These are phyloP conservation scores for Xanthoceras sorbifolium DNA, from an alignment of 345 rosid genomes.

Conservation along the genomic window DNA sequence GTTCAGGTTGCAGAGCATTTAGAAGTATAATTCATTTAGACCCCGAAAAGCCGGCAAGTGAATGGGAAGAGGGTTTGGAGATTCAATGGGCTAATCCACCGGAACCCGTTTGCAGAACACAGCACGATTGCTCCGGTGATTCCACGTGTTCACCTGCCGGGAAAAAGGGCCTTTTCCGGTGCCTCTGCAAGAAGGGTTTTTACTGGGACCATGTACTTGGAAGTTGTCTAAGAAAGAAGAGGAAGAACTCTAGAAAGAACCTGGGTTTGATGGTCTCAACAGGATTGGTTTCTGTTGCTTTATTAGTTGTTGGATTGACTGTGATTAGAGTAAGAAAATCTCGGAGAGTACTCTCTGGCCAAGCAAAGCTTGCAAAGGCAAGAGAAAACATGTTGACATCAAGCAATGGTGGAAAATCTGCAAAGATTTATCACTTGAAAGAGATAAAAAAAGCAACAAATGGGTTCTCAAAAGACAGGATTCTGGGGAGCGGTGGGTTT, in stretches of 20 bases:
- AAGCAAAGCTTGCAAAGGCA: slow-evolving; percentile 43
- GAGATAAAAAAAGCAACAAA: slow-evolving; percentile 59
- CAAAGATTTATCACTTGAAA: slow-evolving; percentile 48
- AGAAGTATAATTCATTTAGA: slow-evolving; percentile 55
- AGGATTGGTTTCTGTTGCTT: slow-evolving; percentile 35
- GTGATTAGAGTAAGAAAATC: slow-evolving; percentile 26
- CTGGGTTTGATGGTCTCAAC: slow-evolving; percentile 36
- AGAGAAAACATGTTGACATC: slow-evolving; percentile 52
- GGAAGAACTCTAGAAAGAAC: slow-evolving; percentile 1
- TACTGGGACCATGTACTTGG: slow-evolving; percentile 41
- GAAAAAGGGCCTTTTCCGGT: slow-evolving; percentile 35
- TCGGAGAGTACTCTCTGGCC: slow-evolving; percentile 11
- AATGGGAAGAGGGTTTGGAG: slow-evolving; percentile 67
- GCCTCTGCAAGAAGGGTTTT: slow-evolving; percentile 50
- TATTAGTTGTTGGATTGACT: slow-evolving; percentile 16
- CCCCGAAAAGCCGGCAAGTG: slow-evolving; percentile 35
- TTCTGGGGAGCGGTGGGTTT: slow-evolving; percentile 63
- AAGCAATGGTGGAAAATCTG: slow-evolving; percentile 45
- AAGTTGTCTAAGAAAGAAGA: slow-evolving; percentile 39
- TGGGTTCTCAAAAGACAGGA: slow-evolving; percentile 42
- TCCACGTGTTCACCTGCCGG: slow-evolving; percentile 46
- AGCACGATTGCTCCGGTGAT: slow-evolving; percentile 44
- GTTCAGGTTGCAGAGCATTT: slow-evolving; percentile 61
- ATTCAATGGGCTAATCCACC: slow-evolving; percentile 59
- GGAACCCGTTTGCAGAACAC: slow-evolving; percentile 47